Evolutionary conservation across 148 eudicot species (phyloP).

Genomic region (Amaranthus cruentus): DNA sequence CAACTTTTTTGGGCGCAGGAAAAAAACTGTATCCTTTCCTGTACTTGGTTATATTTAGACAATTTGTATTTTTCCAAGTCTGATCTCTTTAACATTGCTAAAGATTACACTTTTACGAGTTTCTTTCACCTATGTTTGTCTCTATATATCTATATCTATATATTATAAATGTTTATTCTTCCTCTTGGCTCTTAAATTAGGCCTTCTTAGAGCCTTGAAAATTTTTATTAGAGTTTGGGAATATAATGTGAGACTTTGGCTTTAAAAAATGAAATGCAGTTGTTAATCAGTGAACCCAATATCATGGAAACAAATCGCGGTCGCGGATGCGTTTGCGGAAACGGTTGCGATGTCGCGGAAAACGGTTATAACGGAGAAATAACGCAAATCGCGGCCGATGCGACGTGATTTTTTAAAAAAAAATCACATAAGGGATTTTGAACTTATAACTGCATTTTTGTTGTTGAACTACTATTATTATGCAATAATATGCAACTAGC

Average conservation of each 20-base stretch:
- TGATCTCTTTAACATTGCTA: background rate
- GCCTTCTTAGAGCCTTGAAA: background rate
- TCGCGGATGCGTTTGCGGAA: too few species aligned
- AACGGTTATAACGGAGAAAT: too few species aligned
- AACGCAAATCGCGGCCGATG: too few species aligned
- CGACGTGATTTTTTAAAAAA: too few species aligned
- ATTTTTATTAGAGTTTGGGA: background rate
- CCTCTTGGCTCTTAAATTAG: background rate
- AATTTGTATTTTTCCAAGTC: background rate
- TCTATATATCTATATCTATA: background rate
- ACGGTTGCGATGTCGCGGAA: too few species aligned
- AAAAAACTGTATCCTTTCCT: slow-evolving; percentile 38
- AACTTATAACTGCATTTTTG: too few species aligned
- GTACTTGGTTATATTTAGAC: background rate
- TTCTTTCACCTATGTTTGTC: background rate
- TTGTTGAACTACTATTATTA: too few species aligned
- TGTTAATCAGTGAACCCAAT: too few species aligned
- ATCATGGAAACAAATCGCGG: too few species aligned
- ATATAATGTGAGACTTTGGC: background rate
- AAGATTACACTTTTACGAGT: background rate
- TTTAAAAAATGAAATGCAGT: background rate
- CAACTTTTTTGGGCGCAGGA: slow-evolving; percentile 39
- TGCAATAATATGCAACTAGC: too few species aligned
- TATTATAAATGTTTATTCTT: background rate
- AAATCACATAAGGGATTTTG: too few species aligned